Base-by-base conservation (phyloP, 2,329 filamentous ascomycete species). In the Aureobasidium melanogenum region DNA sequence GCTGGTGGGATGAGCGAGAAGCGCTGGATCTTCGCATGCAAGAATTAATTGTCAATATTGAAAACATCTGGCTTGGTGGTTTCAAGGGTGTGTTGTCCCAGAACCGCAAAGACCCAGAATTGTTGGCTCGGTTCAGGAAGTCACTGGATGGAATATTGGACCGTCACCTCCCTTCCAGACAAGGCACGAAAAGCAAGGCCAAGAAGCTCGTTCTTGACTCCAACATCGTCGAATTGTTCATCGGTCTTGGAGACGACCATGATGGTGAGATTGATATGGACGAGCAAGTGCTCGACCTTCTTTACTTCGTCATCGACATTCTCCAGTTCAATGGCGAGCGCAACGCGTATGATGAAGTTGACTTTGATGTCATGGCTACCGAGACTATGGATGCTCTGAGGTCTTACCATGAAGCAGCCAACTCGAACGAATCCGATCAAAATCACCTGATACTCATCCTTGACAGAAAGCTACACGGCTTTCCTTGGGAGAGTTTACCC, bases 301-400 rank as follows among this genome's bases (percentile, higher is more conserved):
- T 99, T 3, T 97, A 97, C 75, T 97, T 97, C 71, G 89, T 97
- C 1, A 87, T 99, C 6, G 94, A 99, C 69, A 92, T 97, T 56
- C 80, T 99, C 2, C 94, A 97, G 71, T 97, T 99, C 73, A 90
- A 96, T 67, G 94, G 94, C 17, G 95, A 99, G 75, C 84, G 86
- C 51, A 99, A 97, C 70, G 94, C 95, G 0, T 97, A 97, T 74
- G 94, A 99, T 68, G 94, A 99, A 75, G 89, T 99, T 64, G 93
- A 97, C 73, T 96, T 97, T 70, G 94, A 99, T 67, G 77, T 81
- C 50, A 95, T 99, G 84, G 85, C 92, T 5, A 82, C 97, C 41
- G 91, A 96, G 67, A 90, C 89, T 0, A 82, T 91, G 41, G 93
- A 97, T 74, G 90, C 91, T 2, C 77, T 99, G 28, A 84, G 86